phyloP scores from a whole-genome alignment of 108 stramenopile genomes.

The Halocafeteria seosinensis region DNA sequence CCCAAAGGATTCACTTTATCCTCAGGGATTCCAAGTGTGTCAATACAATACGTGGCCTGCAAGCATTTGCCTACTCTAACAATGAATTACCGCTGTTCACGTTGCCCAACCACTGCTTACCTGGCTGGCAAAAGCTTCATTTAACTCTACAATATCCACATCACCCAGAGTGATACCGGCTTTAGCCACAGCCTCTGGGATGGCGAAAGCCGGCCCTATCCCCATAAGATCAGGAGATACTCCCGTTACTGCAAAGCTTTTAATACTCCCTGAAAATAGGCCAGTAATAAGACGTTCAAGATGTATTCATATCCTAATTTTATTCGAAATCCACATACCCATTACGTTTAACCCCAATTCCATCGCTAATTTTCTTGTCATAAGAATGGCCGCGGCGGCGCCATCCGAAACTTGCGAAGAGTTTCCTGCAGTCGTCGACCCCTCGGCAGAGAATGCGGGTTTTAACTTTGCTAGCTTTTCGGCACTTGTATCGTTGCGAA shows the following conservation, averaged over 20 bases:
- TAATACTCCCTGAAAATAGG: too few relatives aligned
- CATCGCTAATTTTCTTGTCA: slow-evolving; percentile 52
- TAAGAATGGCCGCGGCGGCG: slow-evolving; percentile 73
- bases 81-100: too few relatives aligned
- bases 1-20: slow-evolving; percentile 84
- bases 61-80: too few relatives aligned
- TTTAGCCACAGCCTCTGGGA: slow-evolving; percentile 56
- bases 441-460: slow-evolving; percentile 61
- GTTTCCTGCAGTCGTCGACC: slow-evolving; percentile 78
- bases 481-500: slow-evolving; percentile 54
- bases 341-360: slow-evolving; percentile 51
- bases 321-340: too few relatives aligned
- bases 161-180: slow-evolving; percentile 40
- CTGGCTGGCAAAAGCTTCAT: slow-evolving; percentile 89
- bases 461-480: slow-evolving; percentile 51
- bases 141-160: slow-evolving; percentile 82
- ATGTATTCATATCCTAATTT: too few relatives aligned
- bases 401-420: slow-evolving; percentile 80
- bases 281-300: too few relatives aligned
- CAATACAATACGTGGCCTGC: slow-evolving; percentile 59
- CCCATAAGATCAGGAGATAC: slow-evolving; percentile 80
- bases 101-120: too few relatives aligned
- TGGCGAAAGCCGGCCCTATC: slow-evolving; percentile 64
- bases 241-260: slow-evolving; percentile 49
- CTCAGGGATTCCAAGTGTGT: slow-evolving; percentile 36